Percentiles rank a stretch among this genome's conserved stretches.
These are phyloP conservation scores for Corinectria fuckeliana DNA, from an alignment of 2,329 filamentous ascomycete species.

Conservation along the genomic window DNA sequence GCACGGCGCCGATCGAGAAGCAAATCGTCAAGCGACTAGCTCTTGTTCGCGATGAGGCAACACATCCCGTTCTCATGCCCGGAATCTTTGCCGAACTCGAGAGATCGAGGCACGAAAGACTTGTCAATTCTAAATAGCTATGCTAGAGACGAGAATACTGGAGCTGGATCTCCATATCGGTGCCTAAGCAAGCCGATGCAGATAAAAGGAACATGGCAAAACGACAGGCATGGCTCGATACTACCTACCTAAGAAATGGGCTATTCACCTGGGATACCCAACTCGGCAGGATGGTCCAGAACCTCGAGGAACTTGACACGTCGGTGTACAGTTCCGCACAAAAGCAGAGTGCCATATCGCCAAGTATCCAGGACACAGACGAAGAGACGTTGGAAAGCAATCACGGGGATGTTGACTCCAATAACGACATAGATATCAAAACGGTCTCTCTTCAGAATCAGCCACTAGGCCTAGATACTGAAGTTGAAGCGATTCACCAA, in stretches of 20 bases:
- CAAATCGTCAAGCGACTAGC: conserved; percentile 1
- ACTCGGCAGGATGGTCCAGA: background rate
- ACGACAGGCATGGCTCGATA: background rate
- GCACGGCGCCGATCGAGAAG: background rate
- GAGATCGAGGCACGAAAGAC: background rate
- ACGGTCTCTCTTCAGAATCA: background rate
- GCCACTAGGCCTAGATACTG: background rate
- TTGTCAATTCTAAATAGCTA: background rate
- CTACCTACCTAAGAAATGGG: conserved; percentile 8
- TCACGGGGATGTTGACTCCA: background rate
- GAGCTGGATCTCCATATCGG: background rate
- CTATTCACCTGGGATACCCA: conserved; percentile 1
- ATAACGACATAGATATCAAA: too few relatives aligned
- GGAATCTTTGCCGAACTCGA: conserved; percentile 11
- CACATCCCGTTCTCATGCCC: conserved; percentile 3
- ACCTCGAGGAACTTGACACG: background rate
- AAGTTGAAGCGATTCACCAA: too few relatives aligned
- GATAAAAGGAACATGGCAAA: background rate
- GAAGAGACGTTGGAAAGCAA: background rate
- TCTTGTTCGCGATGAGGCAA: background rate
- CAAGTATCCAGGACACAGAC: background rate
- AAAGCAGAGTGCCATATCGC: background rate
- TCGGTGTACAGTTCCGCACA: background rate
- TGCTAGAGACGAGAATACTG: background rate
- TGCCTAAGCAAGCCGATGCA: background rate